phyloP scores from a whole-genome alignment of 208 protist genomes.

The Willaertia magna region DNA sequence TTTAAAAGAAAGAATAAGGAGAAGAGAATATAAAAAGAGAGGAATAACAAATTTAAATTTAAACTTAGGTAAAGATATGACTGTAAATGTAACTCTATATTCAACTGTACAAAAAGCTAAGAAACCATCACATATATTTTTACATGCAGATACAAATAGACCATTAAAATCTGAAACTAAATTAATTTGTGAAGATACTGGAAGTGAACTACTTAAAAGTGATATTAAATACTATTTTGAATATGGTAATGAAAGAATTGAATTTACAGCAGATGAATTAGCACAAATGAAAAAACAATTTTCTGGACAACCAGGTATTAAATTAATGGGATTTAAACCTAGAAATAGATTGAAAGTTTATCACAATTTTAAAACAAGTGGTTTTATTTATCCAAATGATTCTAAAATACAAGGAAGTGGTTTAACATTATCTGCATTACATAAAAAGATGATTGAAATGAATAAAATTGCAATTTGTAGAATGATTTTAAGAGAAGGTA shows the following conservation, averaged over 20 bases:
- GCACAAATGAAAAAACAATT: constrained; percentile 12
- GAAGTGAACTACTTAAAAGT: neutral
- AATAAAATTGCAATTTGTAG: constrained; percentile 55
- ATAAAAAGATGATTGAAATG: constrained; percentile 38
- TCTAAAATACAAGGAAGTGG: constrained; percentile 34
- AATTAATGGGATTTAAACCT: constrained; percentile 57
- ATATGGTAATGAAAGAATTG: neutral
- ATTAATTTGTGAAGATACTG: constrained; percentile 24
- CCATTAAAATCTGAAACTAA: constrained; percentile 34
- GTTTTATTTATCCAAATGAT: constrained; percentile 47
- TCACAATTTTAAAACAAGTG: constrained; percentile 34
- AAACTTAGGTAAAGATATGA: neutral
- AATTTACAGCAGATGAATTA: neutral
- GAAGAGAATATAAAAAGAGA: neutral
- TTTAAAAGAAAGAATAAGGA: neutral
- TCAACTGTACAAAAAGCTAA: constrained; percentile 34
- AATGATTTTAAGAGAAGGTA: constrained; percentile 24
- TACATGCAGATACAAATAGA: constrained; percentile 45
- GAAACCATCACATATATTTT: constrained; percentile 20
- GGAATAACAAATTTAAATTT: neutral
- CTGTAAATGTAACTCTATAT: constrained; percentile 45
- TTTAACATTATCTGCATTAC: constrained; percentile 51
- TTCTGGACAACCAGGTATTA: constrained; percentile 32
- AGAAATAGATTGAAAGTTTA: constrained; percentile 36
- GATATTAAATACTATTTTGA: neutral